Percentiles rank a stretch among this genome's conserved stretches.
phyloP scores from a whole-genome alignment of 345 rosid species.

The Erodium maritimum region DNA sequence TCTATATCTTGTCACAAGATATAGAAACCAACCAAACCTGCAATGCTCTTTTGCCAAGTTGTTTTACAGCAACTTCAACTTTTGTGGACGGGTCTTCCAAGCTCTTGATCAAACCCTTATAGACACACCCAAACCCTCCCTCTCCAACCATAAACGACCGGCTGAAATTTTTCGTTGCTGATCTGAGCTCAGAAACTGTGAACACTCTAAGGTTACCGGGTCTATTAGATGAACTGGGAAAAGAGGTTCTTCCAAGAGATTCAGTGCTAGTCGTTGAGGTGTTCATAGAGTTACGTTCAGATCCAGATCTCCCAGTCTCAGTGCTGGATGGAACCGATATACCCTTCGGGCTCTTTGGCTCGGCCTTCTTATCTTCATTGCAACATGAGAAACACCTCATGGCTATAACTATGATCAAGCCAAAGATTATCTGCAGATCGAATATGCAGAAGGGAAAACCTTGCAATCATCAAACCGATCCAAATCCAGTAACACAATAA shows the following conservation, averaged over 20 bases:
- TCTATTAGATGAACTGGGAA: not conserved
- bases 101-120: slow-evolving; percentile 3
- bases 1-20: not conserved
- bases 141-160: not conserved
- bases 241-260: not conserved
- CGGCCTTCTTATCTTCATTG: slow-evolving; percentile 34
- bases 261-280: not conserved
- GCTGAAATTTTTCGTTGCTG: not conserved
- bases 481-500: not conserved
- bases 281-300: not conserved
- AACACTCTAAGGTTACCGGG: slow-evolving; percentile 2
- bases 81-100: slow-evolving; percentile 41
- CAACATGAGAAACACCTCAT: slow-evolving; percentile 73
- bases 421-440: not conserved
- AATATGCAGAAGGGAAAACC: not conserved
- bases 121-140: not conserved
- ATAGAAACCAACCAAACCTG: slow-evolving; percentile 41
- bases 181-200: slow-evolving; percentile 21
- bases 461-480: not conserved
- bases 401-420: slow-evolving; percentile 1
- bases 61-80: slow-evolving; percentile 80
- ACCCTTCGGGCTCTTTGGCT: slow-evolving; percentile 28
- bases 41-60: slow-evolving; percentile 64
- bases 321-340: slow-evolving; percentile 8
- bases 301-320: slow-evolving; percentile 9